Conservation (phyloP, 495 filamentous ascomycete species). For the Penicillium salamii region DNA sequence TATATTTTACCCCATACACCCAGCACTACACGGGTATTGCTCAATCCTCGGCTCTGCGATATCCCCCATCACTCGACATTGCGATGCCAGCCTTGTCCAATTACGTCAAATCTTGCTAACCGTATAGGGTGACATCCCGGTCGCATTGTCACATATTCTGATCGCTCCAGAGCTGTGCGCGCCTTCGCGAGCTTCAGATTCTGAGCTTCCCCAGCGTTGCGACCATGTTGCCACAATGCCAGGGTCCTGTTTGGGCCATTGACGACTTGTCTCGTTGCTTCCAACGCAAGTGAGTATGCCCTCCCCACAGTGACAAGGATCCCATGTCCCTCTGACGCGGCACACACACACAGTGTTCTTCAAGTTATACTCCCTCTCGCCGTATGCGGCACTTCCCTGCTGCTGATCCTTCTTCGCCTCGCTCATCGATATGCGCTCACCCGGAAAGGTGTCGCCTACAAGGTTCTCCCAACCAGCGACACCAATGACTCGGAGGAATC, state of each 20-base stretch:
- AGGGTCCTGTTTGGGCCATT: constrained; percentile 74
- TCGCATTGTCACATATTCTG: constrained; percentile 5
- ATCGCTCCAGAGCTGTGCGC: constrained; percentile 3
- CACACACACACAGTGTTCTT: constrained; percentile 67
- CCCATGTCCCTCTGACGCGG: constrained; percentile 10
- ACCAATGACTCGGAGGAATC: constrained; percentile 45
- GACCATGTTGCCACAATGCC: constrained; percentile 70
- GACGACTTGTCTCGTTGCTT: constrained; percentile 92
- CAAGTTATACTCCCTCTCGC: constrained; percentile 78
- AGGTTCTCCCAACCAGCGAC: constrained; percentile 35
- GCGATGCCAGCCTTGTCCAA: constrained; percentile 31
- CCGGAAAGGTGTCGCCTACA: constrained; percentile 33
- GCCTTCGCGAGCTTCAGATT: constrained; percentile 13
- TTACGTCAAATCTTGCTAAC: constrained; percentile 16
- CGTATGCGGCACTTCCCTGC: constrained; percentile 64
- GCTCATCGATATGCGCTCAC: constrained; percentile 51
- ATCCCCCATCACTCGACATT: constrained; percentile 11
- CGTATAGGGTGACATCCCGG: constrained; percentile 3
- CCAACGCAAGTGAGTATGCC: constrained; percentile 66
- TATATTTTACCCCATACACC: too few species aligned
- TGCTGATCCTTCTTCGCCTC: constrained; percentile 55
- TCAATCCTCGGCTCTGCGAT: constrained; percentile 8
- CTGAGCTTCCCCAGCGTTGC: constrained; percentile 7
- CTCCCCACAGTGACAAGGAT: constrained; percentile 3
- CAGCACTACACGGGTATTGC: too few species aligned